These are phyloP conservation scores for Phalaenopsis hybrid DNA, from an alignment of 116 monocot species.

Conservation along the genomic window DNA sequence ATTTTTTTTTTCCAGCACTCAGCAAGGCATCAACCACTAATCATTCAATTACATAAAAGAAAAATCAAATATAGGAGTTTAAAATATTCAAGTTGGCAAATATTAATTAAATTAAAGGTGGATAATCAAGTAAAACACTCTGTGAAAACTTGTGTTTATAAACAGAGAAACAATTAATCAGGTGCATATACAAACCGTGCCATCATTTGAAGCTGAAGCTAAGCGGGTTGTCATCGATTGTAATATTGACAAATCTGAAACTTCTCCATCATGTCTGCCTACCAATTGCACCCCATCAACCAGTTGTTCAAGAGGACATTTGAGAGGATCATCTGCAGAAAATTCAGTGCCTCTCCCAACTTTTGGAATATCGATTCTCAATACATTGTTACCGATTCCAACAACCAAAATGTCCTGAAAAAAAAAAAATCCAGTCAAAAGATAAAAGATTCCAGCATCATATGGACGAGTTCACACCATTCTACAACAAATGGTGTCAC, in stretches of 20 bases:
- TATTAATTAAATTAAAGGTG: neutral
- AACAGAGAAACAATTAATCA: neutral
- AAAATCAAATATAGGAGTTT: neutral
- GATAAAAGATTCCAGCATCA: conserved; percentile 1
- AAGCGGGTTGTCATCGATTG: conserved; percentile 97
- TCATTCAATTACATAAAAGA: neutral
- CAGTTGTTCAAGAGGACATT: conserved; percentile 53
- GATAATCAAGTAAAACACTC: neutral
- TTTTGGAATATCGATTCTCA: conserved; percentile 79
- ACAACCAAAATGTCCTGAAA: conserved; percentile 71
- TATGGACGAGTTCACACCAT: neutral
- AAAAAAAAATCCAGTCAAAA: conserved; percentile 4
- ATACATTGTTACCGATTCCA: conserved; percentile 64
- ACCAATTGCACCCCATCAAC: conserved; percentile 69
- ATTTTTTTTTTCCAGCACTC: neutral
- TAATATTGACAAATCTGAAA: conserved; percentile 82
- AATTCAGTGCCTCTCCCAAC: conserved; percentile 61
- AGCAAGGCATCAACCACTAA: neutral
- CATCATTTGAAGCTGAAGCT: conserved; percentile 85
- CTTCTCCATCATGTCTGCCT: conserved; percentile 77
- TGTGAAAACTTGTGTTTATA: neutral
- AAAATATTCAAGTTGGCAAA: neutral
- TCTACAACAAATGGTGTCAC: conserved; percentile 4
- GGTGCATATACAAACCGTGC: conserved; percentile 55
- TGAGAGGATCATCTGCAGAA: conserved; percentile 68